Evolutionary conservation across 129 eudicot genomes (phyloP).

Genomic region (Ambrosia trifida): DNA sequence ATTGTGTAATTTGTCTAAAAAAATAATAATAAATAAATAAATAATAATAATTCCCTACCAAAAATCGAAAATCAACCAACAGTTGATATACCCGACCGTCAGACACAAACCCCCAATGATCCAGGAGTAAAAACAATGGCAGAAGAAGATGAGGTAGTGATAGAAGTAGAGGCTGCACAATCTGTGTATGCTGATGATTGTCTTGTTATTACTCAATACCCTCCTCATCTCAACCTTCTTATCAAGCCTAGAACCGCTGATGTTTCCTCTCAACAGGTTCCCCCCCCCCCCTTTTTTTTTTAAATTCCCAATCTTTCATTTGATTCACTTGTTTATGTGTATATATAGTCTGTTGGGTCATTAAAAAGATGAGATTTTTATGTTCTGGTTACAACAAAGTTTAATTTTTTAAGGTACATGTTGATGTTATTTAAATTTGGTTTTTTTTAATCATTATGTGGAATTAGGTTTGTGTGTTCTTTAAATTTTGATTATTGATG

Average conservation of each 20-base stretch:
- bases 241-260: constrained; percentile 92
- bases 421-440: background rate
- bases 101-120: background rate
- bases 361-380: background rate
- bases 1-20: no score
- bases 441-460: background rate
- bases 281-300: background rate
- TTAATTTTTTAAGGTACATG: background rate
- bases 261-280: constrained; percentile 79
- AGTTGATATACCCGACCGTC: constrained; percentile 22
- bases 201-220: constrained; percentile 42
- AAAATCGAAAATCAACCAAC: background rate
- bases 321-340: background rate
- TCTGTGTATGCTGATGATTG: constrained; percentile 88
- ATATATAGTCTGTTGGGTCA: no score
- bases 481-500: background rate
- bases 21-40: no score
- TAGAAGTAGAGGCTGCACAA: constrained; percentile 70
- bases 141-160: constrained; percentile 55
- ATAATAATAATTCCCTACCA: no score
- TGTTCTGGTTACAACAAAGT: background rate
- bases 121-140: constrained; percentile 42
- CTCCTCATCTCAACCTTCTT: constrained; percentile 67
- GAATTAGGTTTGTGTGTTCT: background rate
- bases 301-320: constrained; percentile 9